These are phyloP conservation scores for Haplographium delicatum DNA, from an alignment of 495 filamentous ascomycete genomes.

Conservation along the genomic window DNA sequence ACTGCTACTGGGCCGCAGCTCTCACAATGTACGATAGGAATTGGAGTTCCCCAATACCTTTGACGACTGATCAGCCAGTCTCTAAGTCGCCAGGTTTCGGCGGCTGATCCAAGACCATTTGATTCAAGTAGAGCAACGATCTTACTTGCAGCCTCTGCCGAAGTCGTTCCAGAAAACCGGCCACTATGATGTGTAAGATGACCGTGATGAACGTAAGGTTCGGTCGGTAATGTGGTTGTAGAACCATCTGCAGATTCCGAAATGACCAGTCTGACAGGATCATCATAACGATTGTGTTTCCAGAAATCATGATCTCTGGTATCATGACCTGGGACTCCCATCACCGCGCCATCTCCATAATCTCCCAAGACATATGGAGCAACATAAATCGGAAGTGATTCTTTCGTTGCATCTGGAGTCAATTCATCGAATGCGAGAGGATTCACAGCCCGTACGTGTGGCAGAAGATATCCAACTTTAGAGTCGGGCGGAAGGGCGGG, in stretches of 20 bases:
- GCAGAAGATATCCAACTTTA: slow-evolving; percentile 67
- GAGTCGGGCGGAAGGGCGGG: slow-evolving; percentile 61
- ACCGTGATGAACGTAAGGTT: slow-evolving; percentile 56
- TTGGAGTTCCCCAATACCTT: slow-evolving; percentile 86
- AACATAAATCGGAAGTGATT: slow-evolving; percentile 67
- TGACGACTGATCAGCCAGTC: slow-evolving; percentile 90
- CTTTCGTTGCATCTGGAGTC: slow-evolving; percentile 40
- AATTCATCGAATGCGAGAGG: slow-evolving; percentile 56
- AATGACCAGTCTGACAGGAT: slow-evolving; percentile 47
- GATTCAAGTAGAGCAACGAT: slow-evolving; percentile 53
- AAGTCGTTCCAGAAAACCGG: slow-evolving; percentile 51
- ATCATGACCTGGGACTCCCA: slow-evolving; percentile 89
- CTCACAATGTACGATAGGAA: slow-evolving; percentile 80
- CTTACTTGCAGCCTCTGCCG: slow-evolving; percentile 54
- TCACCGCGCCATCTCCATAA: slow-evolving; percentile 84
- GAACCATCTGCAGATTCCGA: slow-evolving; percentile 45
- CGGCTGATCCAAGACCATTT: slow-evolving; percentile 48
- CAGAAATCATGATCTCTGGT: slow-evolving; percentile 72
- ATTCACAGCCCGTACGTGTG: slow-evolving; percentile 56
- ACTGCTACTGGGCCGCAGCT: slow-evolving; percentile 77
- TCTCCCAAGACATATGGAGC: slow-evolving; percentile 83
- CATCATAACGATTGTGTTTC: slow-evolving; percentile 55
- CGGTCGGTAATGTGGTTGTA: slow-evolving; percentile 32
- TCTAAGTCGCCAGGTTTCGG: slow-evolving; percentile 68
- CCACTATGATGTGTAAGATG: slow-evolving; percentile 61